Conservation (phyloP, 2,329 filamentous ascomycete genomes). For the Penicillium sp. region DNA sequence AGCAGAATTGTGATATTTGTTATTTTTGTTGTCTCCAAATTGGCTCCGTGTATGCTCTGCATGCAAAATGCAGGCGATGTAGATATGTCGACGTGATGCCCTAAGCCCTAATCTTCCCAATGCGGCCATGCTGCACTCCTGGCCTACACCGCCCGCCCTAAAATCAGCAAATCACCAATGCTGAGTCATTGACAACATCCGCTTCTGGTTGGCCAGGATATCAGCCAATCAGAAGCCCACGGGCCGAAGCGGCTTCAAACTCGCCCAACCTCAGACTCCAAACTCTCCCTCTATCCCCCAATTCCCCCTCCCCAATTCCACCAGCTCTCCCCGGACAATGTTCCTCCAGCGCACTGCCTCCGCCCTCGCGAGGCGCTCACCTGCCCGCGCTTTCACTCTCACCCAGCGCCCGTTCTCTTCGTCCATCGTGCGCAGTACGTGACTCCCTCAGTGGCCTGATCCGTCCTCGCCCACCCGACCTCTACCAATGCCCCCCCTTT, state of each 20-base stretch:
- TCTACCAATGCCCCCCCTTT: slow-evolving; percentile 15
- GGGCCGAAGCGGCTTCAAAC: slow-evolving; percentile 43
- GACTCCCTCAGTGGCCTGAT: slow-evolving; percentile 27
- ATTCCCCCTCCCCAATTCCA: slow-evolving; percentile 24
- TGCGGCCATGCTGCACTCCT: slow-evolving; percentile 10
- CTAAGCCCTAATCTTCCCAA: slow-evolving; percentile 24
- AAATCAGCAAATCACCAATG: slow-evolving; percentile 15
- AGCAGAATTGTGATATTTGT: no score
- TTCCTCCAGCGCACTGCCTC: slow-evolving; percentile 49
- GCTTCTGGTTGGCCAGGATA: slow-evolving; percentile 9
- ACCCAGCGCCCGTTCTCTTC: slow-evolving; percentile 46
- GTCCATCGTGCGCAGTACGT: slow-evolving; percentile 48
- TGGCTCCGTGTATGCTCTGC: no score
- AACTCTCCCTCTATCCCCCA: slow-evolving; percentile 32
- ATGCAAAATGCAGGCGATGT: no score
- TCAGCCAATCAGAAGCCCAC: slow-evolving; percentile 24
- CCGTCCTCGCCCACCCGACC: slow-evolving; percentile 23
- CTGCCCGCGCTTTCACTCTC: slow-evolving; percentile 41
- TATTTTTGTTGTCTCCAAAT: no score
- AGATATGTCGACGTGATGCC: slow-evolving; percentile 5
- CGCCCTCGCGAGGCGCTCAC: slow-evolving; percentile 47
- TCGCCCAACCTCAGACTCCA: slow-evolving; percentile 36
- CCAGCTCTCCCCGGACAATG: slow-evolving; percentile 40
- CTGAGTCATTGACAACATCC: slow-evolving; percentile 15
- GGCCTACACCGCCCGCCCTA: slow-evolving; percentile 5